Conservation (phyloP, 805 yeast species). For the Wickerhamiella galacta region DNA sequence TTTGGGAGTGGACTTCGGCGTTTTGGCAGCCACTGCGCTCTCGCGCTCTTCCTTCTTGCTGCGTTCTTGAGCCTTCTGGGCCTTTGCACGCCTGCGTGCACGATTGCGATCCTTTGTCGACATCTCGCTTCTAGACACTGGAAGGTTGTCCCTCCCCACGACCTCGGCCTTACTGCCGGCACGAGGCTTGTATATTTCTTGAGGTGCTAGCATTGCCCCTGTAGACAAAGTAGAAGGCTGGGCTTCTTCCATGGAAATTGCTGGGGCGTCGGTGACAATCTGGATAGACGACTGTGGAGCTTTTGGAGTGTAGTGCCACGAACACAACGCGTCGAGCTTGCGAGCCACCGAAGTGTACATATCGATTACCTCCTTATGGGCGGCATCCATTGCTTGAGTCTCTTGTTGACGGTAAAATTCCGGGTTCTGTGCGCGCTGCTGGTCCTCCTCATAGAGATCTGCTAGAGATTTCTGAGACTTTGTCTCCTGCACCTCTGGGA, state of each 20-base stretch:
- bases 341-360: conserved; percentile 46
- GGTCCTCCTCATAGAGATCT: conserved; percentile 80
- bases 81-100: conserved; percentile 70
- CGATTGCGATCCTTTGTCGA: conserved; percentile 74
- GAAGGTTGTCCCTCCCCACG: conserved; percentile 53
- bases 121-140: conserved; percentile 67
- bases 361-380: conserved; percentile 63
- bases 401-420: conserved; percentile 31
- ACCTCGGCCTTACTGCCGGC: conserved; percentile 35
- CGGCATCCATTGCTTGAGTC: conserved; percentile 47
- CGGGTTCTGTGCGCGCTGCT: conserved; percentile 24
- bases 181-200: conserved; percentile 55
- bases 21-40: conserved; percentile 22
- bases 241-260: conserved; percentile 88
- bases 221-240: conserved; percentile 74
- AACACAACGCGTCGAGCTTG: conserved; percentile 72
- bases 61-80: conserved; percentile 43
- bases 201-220: conserved; percentile 77
- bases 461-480: conserved; percentile 82
- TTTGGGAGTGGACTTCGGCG: conserved; percentile 23
- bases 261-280: conserved; percentile 65
- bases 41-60: conserved; percentile 20
- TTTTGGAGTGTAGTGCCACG: conserved; percentile 90
- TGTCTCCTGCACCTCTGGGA: conserved; percentile 57
- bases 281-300: conserved; percentile 68